Evolutionary conservation across 1,284 basidiomycete genomes (phyloP), one percentile per base, ranked within the genome.

Genomic region (Peniophora sp.): DNA sequence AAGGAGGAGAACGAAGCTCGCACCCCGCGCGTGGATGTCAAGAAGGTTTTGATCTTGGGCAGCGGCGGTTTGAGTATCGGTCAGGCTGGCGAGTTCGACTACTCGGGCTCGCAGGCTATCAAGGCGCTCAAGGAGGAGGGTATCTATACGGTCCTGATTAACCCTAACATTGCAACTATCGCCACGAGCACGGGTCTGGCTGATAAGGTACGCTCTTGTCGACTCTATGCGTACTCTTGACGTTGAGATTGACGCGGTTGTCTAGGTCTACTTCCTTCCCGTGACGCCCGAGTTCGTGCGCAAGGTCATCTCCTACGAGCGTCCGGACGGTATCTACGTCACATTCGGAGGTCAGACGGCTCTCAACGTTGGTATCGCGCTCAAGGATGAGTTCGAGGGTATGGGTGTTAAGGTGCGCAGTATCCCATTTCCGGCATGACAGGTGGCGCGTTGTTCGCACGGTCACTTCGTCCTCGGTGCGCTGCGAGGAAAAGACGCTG

Each of bases 141-240:
- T 25, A 97, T 99, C 65, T 98, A 97, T 72, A 99, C 96, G 48
- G 92, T 98, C 67, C 85, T 99, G 64, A 85, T 99, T 64, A 99
- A 99, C 69, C 94, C 96, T 45, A 99, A 99, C 71, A 99, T 99
- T 62, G 96, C 96, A n/a, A 99, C 97, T 38, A 99, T 99, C 60
- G 96, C 97, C 50, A 99, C 96, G 1, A 96, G 92, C 50, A 91
- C 93, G 62, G 96, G 96, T 61, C 81, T 99, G 47, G 96, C 96
- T 34, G 96, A 99, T 75, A 98, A 98, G 71, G 27, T 32, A 32
- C 27, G 27, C 12, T 32, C 12, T 32, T n/a, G n/a, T n/a, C n/a
- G n/a, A n/a, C n/a, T n/a, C n/a, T n/a, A n/a, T n/a, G n/a, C n/a
- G n/a, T n/a, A n/a, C n/a, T n/a, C n/a, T n/a, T n/a, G n/a, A n/a